Evolutionary conservation across 352 stramenopile species (phyloP).

Genomic region (Phytophthora gonapodyides): DNA sequence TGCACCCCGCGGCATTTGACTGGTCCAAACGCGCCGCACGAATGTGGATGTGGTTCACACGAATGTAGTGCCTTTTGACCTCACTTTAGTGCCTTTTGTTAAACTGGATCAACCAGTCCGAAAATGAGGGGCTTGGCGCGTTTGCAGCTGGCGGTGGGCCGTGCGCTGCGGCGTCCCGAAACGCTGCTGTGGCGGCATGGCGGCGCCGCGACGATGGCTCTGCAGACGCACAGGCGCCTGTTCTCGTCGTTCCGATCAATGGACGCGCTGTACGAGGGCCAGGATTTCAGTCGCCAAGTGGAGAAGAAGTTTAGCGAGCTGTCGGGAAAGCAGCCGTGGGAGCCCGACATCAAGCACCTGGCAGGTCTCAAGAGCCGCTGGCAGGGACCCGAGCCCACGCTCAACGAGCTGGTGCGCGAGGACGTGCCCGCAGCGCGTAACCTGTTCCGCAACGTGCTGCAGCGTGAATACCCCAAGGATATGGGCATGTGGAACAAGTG

Average conservation of each 20-base stretch:
- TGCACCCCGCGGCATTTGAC: constrained; percentile 41
- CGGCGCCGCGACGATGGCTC: background rate
- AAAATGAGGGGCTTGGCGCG: constrained; percentile 39
- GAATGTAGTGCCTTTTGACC: too few species aligned
- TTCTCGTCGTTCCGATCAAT: constrained; percentile 34
- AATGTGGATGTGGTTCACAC: too few species aligned
- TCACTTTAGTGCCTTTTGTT: constrained; percentile 18
- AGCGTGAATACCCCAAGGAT: constrained; percentile 78
- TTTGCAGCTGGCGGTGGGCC: constrained; percentile 12
- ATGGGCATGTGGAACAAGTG: constrained; percentile 94
- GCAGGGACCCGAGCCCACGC: constrained; percentile 59
- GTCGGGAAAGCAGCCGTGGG: constrained; percentile 79
- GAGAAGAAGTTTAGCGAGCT: constrained; percentile 82
- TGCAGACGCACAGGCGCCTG: constrained; percentile 4
- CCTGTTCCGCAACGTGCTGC: constrained; percentile 82
- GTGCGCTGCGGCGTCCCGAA: constrained; percentile 23
- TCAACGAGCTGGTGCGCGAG: constrained; percentile 85
- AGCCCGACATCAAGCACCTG: constrained; percentile 66
- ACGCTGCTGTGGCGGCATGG: constrained; percentile 1
- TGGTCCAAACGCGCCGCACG: constrained; percentile 43
- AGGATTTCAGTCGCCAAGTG: constrained; percentile 67
- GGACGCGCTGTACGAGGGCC: constrained; percentile 70
- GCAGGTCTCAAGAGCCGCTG: constrained; percentile 60
- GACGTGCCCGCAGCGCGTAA: constrained; percentile 71
- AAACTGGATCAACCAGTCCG: background rate